These are phyloP conservation scores for Lachancea mirantina DNA, from an alignment of 805 yeast species.

Conservation along the genomic window DNA sequence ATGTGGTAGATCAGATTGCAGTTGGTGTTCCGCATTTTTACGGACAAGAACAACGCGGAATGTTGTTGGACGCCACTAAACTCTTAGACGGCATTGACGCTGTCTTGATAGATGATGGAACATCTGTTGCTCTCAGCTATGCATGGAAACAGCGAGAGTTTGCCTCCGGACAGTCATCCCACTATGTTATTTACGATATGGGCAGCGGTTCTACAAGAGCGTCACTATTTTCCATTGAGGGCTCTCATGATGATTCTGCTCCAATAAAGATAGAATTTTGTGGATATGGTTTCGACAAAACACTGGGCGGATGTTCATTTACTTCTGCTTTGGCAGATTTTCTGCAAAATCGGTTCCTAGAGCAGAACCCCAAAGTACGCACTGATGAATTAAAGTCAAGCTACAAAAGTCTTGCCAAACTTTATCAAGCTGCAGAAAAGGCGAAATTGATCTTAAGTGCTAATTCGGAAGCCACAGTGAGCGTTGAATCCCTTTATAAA, in stretches of 20 bases:
- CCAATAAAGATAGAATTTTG: conserved; percentile 51
- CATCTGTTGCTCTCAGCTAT: conserved; percentile 83
- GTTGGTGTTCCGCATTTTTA: conserved; percentile 74
- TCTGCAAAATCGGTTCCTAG: conserved; percentile 52
- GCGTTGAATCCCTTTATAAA: conserved; percentile 64
- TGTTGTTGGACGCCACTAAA: conserved; percentile 64
- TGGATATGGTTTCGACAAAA: conserved; percentile 62
- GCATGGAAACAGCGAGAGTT: conserved; percentile 35
- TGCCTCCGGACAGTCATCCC: conserved; percentile 34
- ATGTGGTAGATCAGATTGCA: conserved; percentile 53
- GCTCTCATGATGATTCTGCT: conserved; percentile 36
- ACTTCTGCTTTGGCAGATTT: conserved; percentile 59
- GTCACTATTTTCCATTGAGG: conserved; percentile 60
- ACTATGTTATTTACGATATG: conserved; percentile 75
- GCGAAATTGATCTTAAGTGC: conserved; percentile 85
- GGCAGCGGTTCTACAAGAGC: conserved; percentile 92
- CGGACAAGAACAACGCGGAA: conserved; percentile 55
- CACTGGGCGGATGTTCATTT: conserved; percentile 69
- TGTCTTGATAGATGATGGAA: conserved; percentile 78
- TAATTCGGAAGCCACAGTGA: conserved; percentile 68
- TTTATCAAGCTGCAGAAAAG: conserved; percentile 80
- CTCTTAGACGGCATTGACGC: conserved; percentile 56
- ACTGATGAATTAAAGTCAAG: conserved; percentile 37
- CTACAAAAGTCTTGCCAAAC: conserved; percentile 54
- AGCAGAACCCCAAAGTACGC: conserved; percentile 34